Conservation (phyloP, 2,329 filamentous ascomycete genomes). For the Cordyceps cicadae region DNA sequence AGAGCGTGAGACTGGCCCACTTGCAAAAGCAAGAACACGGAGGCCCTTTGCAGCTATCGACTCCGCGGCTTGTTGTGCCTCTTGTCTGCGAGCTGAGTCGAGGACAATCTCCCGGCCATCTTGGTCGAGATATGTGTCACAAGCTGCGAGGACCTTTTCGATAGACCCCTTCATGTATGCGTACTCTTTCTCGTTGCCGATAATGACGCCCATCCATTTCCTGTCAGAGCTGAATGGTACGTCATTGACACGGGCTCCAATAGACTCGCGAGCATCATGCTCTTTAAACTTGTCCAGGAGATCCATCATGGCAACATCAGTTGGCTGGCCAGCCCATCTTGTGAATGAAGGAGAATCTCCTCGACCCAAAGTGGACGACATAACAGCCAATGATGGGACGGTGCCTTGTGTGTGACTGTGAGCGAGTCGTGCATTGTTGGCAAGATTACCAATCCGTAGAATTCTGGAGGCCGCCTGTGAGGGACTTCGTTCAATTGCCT, state of each 20-base stretch:
- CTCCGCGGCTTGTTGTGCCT: slow-evolving; percentile 72
- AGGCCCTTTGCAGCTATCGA: slow-evolving; percentile 83
- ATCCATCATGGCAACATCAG: slow-evolving; percentile 94
- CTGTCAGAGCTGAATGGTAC: slow-evolving; percentile 94
- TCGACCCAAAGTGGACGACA: slow-evolving; percentile 70
- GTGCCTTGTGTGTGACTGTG: slow-evolving; percentile 61
- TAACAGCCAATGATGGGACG: slow-evolving; percentile 61
- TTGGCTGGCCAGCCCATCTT: slow-evolving; percentile 93
- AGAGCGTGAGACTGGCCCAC: slow-evolving; percentile 55
- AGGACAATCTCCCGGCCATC: slow-evolving; percentile 82
- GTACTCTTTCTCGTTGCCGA: slow-evolving; percentile 66
- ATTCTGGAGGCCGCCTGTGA: slow-evolving; percentile 72
- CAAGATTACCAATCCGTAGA: slow-evolving; percentile 87
- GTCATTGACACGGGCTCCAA: slow-evolving; percentile 75
- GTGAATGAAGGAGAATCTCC: slow-evolving; percentile 59
- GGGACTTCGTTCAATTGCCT: slow-evolving; percentile 48
- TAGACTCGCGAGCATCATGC: slow-evolving; percentile 78
- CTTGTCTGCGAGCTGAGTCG: slow-evolving; percentile 64
- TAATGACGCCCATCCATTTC: slow-evolving; percentile 98
- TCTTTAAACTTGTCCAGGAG: slow-evolving; percentile 84
- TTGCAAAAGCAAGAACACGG: slow-evolving; percentile 87
- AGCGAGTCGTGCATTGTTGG: slow-evolving; percentile 83
- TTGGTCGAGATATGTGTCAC: slow-evolving; percentile 80
- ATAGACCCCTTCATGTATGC: slow-evolving; percentile 95
- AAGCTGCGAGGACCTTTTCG: slow-evolving; percentile 76